phyloP scores from a whole-genome alignment of 208 protist genomes.

The Crithidia expoeki region DNA sequence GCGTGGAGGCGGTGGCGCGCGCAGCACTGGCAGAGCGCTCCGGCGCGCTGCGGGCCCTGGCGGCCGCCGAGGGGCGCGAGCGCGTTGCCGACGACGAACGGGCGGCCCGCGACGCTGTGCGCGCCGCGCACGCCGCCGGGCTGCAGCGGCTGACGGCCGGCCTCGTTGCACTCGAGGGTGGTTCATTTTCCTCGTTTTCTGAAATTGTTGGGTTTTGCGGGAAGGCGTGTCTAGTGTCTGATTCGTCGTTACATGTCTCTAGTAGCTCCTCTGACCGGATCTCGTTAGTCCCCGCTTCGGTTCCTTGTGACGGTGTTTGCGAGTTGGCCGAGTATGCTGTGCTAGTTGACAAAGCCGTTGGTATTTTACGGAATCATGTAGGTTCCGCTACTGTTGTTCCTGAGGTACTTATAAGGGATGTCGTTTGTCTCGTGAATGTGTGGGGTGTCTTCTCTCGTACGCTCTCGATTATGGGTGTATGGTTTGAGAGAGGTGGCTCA shows the following conservation, averaged over 20 bases:
- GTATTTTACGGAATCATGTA: slow-evolving; percentile 1
- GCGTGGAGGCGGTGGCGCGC: slow-evolving; percentile 1
- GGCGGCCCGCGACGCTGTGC: neutral
- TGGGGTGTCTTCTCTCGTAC: neutral
- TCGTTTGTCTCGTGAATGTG: neutral
- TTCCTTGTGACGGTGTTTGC: too few relatives aligned
- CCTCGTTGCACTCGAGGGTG: slow-evolving; percentile 10
- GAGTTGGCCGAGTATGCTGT: neutral
- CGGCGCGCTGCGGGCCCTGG: neutral
- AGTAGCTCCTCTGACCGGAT: too few relatives aligned
- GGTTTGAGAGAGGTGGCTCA: neutral
- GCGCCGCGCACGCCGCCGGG: slow-evolving; percentile 1
- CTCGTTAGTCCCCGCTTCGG: too few relatives aligned
- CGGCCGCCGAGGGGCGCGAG: neutral
- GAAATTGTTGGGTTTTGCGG: neutral
- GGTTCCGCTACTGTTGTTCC: slow-evolving; percentile 12
- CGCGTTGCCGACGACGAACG: neutral
- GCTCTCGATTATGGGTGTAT: neutral
- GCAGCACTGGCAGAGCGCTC: neutral
- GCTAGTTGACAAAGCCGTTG: neutral
- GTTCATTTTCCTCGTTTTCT: too few relatives aligned
- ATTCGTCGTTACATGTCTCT: too few relatives aligned
- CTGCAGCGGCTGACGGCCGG: slow-evolving; percentile 17
- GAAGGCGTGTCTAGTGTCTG: too few relatives aligned
- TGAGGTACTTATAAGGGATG: neutral